Percentiles rank a stretch among this genome's conserved stretches.
Conservation (phyloP, 2,329 filamentous ascomycete species). For the Karstenula rhodostoma region DNA sequence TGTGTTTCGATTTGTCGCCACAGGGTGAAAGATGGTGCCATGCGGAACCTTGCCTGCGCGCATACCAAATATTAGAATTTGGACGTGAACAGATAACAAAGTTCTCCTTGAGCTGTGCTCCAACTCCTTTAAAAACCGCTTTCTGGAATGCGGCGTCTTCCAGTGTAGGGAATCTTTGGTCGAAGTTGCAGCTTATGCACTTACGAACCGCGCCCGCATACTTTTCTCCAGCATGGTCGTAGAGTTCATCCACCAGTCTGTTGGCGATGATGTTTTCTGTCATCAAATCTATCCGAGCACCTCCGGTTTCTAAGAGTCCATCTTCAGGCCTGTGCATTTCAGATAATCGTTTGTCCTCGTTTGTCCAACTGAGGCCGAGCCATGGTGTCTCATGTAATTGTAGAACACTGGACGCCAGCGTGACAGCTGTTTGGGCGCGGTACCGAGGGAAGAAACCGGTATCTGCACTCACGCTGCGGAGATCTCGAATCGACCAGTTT, state of each 20-base stretch:
- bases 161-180: slow-evolving; percentile 30
- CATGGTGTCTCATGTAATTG: slow-evolving; percentile 36
- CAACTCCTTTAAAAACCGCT: slow-evolving; percentile 40
- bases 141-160: slow-evolving; percentile 38
- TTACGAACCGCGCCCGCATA: slow-evolving; percentile 43
- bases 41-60: no score
- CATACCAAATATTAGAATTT: neutral
- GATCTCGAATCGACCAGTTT: slow-evolving; percentile 22
- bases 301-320: slow-evolving; percentile 10
- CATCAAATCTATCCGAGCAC: slow-evolving; percentile 25
- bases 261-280: slow-evolving; percentile 32
- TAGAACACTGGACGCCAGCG: slow-evolving; percentile 30
- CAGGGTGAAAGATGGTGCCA: no score
- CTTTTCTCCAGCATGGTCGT: slow-evolving; percentile 35
- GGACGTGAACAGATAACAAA: slow-evolving; percentile 22
- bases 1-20: no score
- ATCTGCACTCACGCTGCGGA: slow-evolving; percentile 25
- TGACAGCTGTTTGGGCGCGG: slow-evolving; percentile 29
- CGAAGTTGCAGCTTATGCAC: slow-evolving; percentile 46
- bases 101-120: slow-evolving; percentile 40
- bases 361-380: slow-evolving; percentile 32
- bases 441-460: slow-evolving; percentile 24
- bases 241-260: slow-evolving; percentile 35
- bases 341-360: slow-evolving; percentile 31
- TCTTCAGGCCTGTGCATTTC: slow-evolving; percentile 27